phyloP scores from a whole-genome alignment of 2,329 filamentous ascomycete species.

The Scolecobasidium constrictum region DNA sequence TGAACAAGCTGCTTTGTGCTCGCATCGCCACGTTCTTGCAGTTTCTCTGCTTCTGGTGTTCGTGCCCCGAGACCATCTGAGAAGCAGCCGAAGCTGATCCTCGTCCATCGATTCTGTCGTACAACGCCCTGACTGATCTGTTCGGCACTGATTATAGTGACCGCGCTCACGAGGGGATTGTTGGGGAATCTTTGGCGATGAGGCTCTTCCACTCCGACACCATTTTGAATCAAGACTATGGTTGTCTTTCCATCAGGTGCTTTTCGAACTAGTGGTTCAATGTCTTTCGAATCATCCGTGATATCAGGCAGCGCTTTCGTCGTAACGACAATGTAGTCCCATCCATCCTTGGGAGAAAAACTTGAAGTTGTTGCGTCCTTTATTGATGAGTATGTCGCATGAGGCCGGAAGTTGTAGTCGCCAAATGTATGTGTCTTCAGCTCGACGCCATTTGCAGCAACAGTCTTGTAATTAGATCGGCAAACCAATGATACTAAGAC shows the following conservation, averaged over 20 bases:
- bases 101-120: conserved; percentile 62
- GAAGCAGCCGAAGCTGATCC: conserved; percentile 59
- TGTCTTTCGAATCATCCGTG: conserved; percentile 46
- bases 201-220: conserved; percentile 51
- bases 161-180: conserved; percentile 54
- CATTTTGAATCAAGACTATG: conserved; percentile 51
- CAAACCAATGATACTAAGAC: conserved; percentile 59
- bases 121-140: conserved; percentile 53
- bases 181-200: conserved; percentile 38
- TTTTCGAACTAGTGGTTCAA: conserved; percentile 46
- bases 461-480: conserved; percentile 59
- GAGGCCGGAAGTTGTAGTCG: conserved; percentile 51
- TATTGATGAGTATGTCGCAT: conserved; percentile 50
- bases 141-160: conserved; percentile 59
- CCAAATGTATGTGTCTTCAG: conserved; percentile 58
- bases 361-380: conserved; percentile 38
- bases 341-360: conserved; percentile 25
- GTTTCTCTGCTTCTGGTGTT: conserved; percentile 16
- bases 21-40: conserved; percentile 26
- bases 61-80: conserved; percentile 36
- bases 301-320: conserved; percentile 52
- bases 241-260: conserved; percentile 30
- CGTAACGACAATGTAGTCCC: conserved; percentile 47
- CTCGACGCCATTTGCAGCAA: conserved; percentile 50
- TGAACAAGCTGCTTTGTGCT: conserved; percentile 40